Evolutionary conservation across 176 grass and related monocot genomes (phyloP), one percentile per base, ranked within the genome.

Genomic region (Dactylis glomerata): DNA sequence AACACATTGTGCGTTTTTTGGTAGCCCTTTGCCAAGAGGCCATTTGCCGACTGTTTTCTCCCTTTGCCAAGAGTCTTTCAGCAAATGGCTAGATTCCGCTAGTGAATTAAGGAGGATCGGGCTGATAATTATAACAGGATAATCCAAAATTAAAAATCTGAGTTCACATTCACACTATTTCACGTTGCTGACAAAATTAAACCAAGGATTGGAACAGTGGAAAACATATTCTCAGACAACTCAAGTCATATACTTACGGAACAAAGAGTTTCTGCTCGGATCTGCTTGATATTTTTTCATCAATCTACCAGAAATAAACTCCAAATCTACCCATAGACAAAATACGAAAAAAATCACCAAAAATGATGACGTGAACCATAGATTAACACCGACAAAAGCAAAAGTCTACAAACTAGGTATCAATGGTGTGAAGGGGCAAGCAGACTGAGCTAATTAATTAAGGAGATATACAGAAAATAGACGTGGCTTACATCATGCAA

Each of bases 401-500:
- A 51, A 72, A 19, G 13, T 58, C 58, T 33, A 20, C 16, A 37
- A 34, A 85, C 76, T 1, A 57, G 71, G 46, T 69, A 59, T 5
- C 28, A 56, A 49, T 23, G 12, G 57, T 40, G 63, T 9, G 37
- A 77, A 69, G 17, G 17, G 28, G 76, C 38, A 83, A 52, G 22
- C 31, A 52, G 31, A 46, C 31, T 1, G 22, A 70, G 4, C 3
- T 15, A 28, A 38, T 23, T 57, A 84, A 80, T 38, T 51, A 89
- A 62, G 24, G 62, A 77, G 51, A 44, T 52, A 76, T 68, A 23
- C 4, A 42, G 82, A 71, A 10, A 69, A 20, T n/a, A 5, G 62
- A 77, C 32, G 40, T 89, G 68, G 77, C 82, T 89, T 30, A 81
- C 59, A 24, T 76, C 87, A 81, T 30, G 58, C 17, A 49, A 16